phyloP scores from a whole-genome alignment of 371 early-diverging fungal genomes.

The Syncephalastrum sp. region DNA sequence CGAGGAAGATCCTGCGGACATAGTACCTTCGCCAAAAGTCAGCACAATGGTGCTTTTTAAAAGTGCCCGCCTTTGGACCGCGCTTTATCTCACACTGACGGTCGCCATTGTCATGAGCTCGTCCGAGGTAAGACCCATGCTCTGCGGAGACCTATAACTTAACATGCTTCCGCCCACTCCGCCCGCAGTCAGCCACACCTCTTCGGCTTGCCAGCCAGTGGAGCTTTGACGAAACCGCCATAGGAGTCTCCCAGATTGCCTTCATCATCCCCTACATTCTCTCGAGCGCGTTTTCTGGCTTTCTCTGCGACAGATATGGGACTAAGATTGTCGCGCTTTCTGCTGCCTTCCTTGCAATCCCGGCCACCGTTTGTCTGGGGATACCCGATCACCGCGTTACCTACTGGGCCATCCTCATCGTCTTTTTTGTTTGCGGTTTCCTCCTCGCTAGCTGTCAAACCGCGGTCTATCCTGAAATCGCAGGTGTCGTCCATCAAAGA shows the following conservation, averaged over 20 bases:
- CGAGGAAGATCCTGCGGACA: neutral
- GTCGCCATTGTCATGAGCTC: constrained; percentile 43
- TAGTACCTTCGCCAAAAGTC: constrained; percentile 4
- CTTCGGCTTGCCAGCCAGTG: constrained; percentile 55
- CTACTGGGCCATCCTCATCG: constrained; percentile 34
- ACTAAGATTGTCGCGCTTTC: constrained; percentile 39
- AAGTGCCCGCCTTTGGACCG: constrained; percentile 30
- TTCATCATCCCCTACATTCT: constrained; percentile 48
- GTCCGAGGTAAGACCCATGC: constrained; percentile 33
- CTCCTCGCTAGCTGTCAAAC: constrained; percentile 43
- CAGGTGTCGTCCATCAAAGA: constrained; percentile 30
- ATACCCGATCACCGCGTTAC: constrained; percentile 24
- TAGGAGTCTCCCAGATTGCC: constrained; percentile 56
- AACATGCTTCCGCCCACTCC: neutral
- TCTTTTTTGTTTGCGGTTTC: constrained; percentile 28
- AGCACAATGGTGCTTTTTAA: constrained; percentile 18
- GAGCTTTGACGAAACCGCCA: constrained; percentile 49
- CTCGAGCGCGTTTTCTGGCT: constrained; percentile 41
- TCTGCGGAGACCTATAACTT: too few species aligned
- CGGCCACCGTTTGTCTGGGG: constrained; percentile 31
- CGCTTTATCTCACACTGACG: constrained; percentile 26
- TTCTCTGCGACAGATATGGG: constrained; percentile 44
- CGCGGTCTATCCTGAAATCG: constrained; percentile 44
- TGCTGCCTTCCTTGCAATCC: constrained; percentile 24
- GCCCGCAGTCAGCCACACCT: constrained; percentile 47